Evolutionary conservation across 352 stramenopile genomes (phyloP), one percentile per base, ranked within the genome.

Genomic region (Globisporangium rhizosaccharum): DNA sequence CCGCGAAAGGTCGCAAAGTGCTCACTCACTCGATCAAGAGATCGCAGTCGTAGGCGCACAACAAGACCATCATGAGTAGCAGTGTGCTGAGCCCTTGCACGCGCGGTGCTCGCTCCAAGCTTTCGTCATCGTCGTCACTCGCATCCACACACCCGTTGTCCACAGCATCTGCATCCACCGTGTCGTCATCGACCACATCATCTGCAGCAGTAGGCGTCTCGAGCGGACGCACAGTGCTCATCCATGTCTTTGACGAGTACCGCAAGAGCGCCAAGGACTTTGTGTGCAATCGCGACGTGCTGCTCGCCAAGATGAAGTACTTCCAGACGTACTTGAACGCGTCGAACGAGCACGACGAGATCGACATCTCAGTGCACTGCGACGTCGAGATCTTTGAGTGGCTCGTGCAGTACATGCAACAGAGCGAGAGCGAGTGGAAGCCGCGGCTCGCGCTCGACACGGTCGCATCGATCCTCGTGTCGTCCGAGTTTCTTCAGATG

Each of bases 341-440:
- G 48, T 70, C 74, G 47, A 88, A 86, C 65, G 78, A 85, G 51
- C 69, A 87, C 65, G 86, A 97, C 54, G 88, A 97, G 67, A 93
- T 97, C 62, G 88, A 97, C 70, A 97, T 97, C 56, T 94, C 82
- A 10, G 89, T 97, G 59, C 88, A 97, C 62, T 97, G 89, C 62
- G 90, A 97, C 68, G 82, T 97, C 20, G 74, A 95, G 62, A 90
- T 97, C 57, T 97, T 97, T 57, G 89, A 96, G 69, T 92, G 90
- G 72, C 75, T 97, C 25, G 82, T 97, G 44, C 66, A 89, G 50
- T 96, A 95, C 66, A 96, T 97, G 65, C 80, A 96, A 28, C 60
- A 79, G 42, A 67, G 56, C 37, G 68, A 85, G 14, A 46, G 55
- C 8, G 72, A 86, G 51, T 85, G 70, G 70, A 64, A 68, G 12